Evolutionary conservation across 2,329 filamentous ascomycete species (phyloP).

Genomic region (Chalaropsis thielavioides): DNA sequence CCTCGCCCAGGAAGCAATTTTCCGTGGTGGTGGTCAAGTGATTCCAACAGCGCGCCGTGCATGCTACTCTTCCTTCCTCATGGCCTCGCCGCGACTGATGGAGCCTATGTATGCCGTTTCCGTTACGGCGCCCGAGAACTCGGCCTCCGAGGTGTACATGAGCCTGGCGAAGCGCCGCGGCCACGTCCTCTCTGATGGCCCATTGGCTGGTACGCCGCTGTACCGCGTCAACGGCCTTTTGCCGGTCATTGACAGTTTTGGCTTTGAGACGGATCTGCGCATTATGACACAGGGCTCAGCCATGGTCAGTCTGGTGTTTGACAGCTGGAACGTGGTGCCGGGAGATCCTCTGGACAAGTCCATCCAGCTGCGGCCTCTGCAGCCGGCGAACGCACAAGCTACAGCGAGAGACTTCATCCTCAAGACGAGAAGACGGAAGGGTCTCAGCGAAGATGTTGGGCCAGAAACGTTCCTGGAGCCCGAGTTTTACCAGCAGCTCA

Average conservation of each 20-base stretch:
- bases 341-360: slow-evolving; percentile 88
- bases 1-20: slow-evolving; percentile 80
- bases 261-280: slow-evolving; percentile 91
- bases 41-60: slow-evolving; percentile 88
- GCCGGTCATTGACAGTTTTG: slow-evolving; percentile 93
- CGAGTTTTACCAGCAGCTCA: slow-evolving; percentile 75
- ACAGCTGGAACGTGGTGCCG: slow-evolving; percentile 89
- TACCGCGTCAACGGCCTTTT: slow-evolving; percentile 84
- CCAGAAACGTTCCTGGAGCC: slow-evolving; percentile 94
- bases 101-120: slow-evolving; percentile 87
- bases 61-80: slow-evolving; percentile 91
- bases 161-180: slow-evolving; percentile 77
- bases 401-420: slow-evolving; percentile 92
- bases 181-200: slow-evolving; percentile 86
- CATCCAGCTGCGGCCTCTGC: slow-evolving; percentile 65
- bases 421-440: slow-evolving; percentile 88
- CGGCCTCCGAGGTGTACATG: slow-evolving; percentile 79
- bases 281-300: slow-evolving; percentile 93
- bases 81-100: slow-evolving; percentile 93
- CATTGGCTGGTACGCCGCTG: slow-evolving; percentile 83
- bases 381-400: slow-evolving; percentile 75
- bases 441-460: slow-evolving; percentile 84
- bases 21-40: slow-evolving; percentile 88
- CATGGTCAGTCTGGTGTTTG: slow-evolving; percentile 82
- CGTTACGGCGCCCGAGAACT: slow-evolving; percentile 83